phyloP scores from a whole-genome alignment of 192 early-diverging fungal genomes.

The Coemansia sp. region DNA sequence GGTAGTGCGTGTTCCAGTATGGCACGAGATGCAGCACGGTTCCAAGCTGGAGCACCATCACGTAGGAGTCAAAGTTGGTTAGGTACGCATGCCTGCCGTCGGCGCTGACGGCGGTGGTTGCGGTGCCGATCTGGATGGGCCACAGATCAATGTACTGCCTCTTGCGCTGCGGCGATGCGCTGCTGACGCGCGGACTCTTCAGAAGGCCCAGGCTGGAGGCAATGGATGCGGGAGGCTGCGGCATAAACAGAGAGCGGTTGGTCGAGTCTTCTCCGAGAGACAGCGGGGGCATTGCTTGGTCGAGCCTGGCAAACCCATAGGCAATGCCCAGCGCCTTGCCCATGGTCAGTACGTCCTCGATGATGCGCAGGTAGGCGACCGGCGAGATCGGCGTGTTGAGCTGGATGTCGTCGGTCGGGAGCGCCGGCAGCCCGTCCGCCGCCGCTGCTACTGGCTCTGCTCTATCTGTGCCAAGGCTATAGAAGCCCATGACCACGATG shows the following conservation, averaged over 20 bases:
- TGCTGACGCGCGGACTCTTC: conserved; percentile 6
- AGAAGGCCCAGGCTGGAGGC: not conserved
- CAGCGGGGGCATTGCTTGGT: conserved; percentile 20
- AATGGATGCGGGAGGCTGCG: not conserved
- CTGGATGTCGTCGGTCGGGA: conserved; percentile 62
- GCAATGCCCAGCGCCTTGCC: conserved; percentile 72
- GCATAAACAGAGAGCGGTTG: not conserved
- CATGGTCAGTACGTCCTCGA: conserved; percentile 68
- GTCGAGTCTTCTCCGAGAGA: not conserved
- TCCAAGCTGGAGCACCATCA: conserved; percentile 75
- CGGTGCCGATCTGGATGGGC: conserved; percentile 67
- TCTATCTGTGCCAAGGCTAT: conserved; percentile 33
- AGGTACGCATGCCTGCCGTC: conserved; percentile 38
- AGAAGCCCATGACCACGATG: conserved; percentile 66
- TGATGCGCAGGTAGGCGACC: conserved; percentile 68
- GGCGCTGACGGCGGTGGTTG: conserved; percentile 6
- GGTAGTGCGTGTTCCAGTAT: conserved; percentile 65
- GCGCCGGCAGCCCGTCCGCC: not conserved
- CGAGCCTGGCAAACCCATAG: conserved; percentile 63
- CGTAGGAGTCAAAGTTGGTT: conserved; percentile 70
- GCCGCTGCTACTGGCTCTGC: not conserved
- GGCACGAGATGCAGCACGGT: conserved; percentile 73
- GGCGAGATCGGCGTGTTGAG: conserved; percentile 62
- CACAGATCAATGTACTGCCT: conserved; percentile 70
- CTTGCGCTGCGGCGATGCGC: conserved; percentile 16